A percentile compares a stretch with the other conserved stretches of the same genome.
These are phyloP conservation scores for Blastocystis hominis DNA, from an alignment of 352 stramenopile species.

Conservation along the genomic window DNA sequence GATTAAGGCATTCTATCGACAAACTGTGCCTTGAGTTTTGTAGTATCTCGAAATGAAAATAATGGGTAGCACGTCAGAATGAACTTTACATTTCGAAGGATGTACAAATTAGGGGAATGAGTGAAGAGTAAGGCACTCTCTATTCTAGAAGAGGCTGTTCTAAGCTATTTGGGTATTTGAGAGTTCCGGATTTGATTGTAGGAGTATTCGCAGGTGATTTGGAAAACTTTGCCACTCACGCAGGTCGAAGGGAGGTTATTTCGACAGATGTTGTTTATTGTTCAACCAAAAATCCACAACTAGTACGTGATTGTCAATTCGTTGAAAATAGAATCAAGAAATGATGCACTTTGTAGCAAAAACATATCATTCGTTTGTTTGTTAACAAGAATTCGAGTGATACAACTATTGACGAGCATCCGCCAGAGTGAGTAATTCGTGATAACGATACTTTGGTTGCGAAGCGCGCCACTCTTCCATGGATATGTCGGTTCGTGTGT, in stretches of 20 bases:
- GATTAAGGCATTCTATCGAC: background rate
- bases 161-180: background rate
- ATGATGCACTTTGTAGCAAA: background rate
- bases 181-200: conserved; percentile 13
- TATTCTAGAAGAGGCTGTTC: background rate
- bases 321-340: background rate
- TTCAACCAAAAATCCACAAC: background rate
- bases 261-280: conserved; percentile 32
- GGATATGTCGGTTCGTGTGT: conserved; percentile 28
- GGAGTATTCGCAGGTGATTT: conserved; percentile 18
- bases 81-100: background rate
- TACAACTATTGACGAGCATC: background rate
- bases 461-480: conserved; percentile 57
- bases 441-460: conserved; percentile 56
- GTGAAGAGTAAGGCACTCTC: background rate
- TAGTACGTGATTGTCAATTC: background rate
- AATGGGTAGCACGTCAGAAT: background rate
- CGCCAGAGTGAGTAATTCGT: background rate
- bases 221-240: conserved; percentile 27
- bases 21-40: background rate
- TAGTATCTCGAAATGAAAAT: background rate
- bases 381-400: background rate
- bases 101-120: background rate
- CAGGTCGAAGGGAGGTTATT: conserved; percentile 1
- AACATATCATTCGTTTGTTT: background rate